Base-by-base conservation (phyloP, 768 basidiomycete species). In the Termitomyces sp. region DNA sequence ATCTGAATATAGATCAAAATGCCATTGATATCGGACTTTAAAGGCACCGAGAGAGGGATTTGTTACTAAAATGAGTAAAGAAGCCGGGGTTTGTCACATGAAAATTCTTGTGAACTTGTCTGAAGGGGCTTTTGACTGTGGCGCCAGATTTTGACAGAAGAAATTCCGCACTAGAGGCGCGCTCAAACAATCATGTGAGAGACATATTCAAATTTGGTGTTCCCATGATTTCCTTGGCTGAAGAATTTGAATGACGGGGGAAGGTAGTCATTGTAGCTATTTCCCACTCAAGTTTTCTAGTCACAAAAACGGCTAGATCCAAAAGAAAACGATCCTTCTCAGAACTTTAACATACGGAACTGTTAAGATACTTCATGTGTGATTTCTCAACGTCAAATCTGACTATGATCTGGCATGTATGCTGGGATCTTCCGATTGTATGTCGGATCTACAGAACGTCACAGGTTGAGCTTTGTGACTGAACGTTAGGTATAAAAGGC, bases 401-500 rank as follows among this genome's bases (percentile, higher is more conserved):
- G 25, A 27, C n/a, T n/a, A n/a, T n/a, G n/a, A n/a, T n/a, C n/a
- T n/a, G n/a, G n/a, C 45, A 46, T 19, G 21, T 35, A 49, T 49
- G 48, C 34, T 35, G 35, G 34, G 17, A 37, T 23, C 10, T 37
- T 25, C 48, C 32, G 21, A 34, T 35, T 16, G 19, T 17, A 23
- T 23, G 23, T 35, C 11, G 8, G 34, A 25, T 10, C 19, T 8
- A 34, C 14, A 34, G 21, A 35, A 49, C 34, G 10, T 23, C 47
- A 35, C 43, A 44, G 29, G 50, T 21, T 4, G 34, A 23, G 23
- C 7, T 32, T 50, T 23, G 19, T 48, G 31, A 23, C 16, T 16
- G 9, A 5, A 37, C n/a, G n/a, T 11, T 38, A 48, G n/a, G 31
- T 51, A 55, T 55, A 59, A 55, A 59, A 51, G 43, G 53, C 40